Evolutionary conservation across 2,329 filamentous ascomycete genomes (phyloP).

Genomic region (Ceratocystis variospora): DNA sequence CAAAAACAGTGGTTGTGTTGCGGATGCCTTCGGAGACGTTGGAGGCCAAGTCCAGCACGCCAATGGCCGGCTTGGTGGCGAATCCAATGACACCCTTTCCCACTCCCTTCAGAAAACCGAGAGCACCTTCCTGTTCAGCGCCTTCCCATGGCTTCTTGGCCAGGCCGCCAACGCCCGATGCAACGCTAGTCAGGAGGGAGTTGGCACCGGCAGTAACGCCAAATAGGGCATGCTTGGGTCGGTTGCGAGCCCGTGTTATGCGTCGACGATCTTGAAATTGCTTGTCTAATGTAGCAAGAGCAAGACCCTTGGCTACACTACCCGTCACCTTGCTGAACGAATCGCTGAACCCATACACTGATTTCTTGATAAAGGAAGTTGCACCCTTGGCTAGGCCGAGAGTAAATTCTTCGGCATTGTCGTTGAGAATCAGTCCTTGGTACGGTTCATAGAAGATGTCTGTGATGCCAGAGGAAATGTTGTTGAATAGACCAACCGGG

Average conservation of each 20-base stretch:
- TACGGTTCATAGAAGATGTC: constrained; percentile 99
- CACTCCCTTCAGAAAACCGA: constrained; percentile 94
- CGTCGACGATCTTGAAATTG: constrained; percentile 94
- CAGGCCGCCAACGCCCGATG: constrained; percentile 83
- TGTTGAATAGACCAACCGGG: constrained; percentile 95
- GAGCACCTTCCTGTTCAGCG: constrained; percentile 83
- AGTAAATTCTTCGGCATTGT: constrained; percentile 87
- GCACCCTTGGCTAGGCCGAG: constrained; percentile 93
- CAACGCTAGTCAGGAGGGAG: constrained; percentile 81
- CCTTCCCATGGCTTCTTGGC: constrained; percentile 90
- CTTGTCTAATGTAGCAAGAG: constrained; percentile 91
- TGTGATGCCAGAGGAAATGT: constrained; percentile 88
- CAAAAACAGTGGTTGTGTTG: constrained; percentile 97
- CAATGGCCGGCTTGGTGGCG: constrained; percentile 94
- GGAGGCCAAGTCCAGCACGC: constrained; percentile 90
- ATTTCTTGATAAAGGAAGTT: constrained; percentile 96
- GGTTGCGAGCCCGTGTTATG: constrained; percentile 82
- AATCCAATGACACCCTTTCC: constrained; percentile 87
- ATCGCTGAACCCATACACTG: constrained; percentile 92
- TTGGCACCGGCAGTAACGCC: constrained; percentile 92
- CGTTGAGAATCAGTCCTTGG: constrained; percentile 91
- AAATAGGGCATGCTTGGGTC: constrained; percentile 93
- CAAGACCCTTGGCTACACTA: constrained; percentile 89
- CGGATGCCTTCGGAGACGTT: constrained; percentile 95
- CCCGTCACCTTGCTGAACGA: constrained; percentile 97